Evolutionary conservation across 352 stramenopile species (phyloP).

Genomic region (Phytophthora macrochlamydospora): DNA sequence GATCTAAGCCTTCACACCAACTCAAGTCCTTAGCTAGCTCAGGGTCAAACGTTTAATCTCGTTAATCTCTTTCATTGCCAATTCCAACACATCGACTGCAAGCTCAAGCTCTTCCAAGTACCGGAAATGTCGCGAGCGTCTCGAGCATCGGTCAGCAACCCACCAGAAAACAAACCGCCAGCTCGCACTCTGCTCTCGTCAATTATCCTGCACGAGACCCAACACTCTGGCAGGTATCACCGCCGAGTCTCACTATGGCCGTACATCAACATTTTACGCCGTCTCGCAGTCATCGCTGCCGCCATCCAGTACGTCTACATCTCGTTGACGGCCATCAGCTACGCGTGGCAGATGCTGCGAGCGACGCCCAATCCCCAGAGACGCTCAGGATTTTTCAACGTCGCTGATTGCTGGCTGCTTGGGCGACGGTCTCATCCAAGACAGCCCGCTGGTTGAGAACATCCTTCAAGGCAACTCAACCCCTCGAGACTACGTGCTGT

Average conservation of each 20-base stretch:
- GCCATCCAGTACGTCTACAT: conserved; percentile 29
- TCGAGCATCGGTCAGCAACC: background rate
- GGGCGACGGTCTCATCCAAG: conserved; percentile 20
- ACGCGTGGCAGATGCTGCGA: conserved; percentile 14
- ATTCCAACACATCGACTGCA: background rate
- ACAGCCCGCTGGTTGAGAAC: conserved; percentile 31
- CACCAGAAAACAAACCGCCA: background rate
- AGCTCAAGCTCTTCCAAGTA: background rate
- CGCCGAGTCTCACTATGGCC: conserved; percentile 3
- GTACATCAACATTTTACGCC: conserved; percentile 22
- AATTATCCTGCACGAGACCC: conserved; percentile 4
- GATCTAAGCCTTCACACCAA: too few relatives aligned
- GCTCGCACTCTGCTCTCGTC: conserved; percentile 5
- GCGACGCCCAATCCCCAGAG: conserved; percentile 17
- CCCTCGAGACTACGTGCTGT: conserved; percentile 29
- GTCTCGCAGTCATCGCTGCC: conserved; percentile 19
- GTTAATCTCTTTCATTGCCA: too few relatives aligned
- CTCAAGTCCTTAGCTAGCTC: too few relatives aligned
- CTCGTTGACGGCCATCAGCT: conserved; percentile 17
- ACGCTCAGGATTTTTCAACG: conserved; percentile 1
- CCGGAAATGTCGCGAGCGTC: background rate
- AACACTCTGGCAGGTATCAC: background rate
- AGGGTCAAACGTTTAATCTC: too few relatives aligned
- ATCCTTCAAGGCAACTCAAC: conserved; percentile 22
- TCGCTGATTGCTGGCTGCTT: conserved; percentile 29